These are phyloP conservation scores for Mycena olivaceomarginata DNA, from an alignment of 768 basidiomycete genomes.

Conservation along the genomic window DNA sequence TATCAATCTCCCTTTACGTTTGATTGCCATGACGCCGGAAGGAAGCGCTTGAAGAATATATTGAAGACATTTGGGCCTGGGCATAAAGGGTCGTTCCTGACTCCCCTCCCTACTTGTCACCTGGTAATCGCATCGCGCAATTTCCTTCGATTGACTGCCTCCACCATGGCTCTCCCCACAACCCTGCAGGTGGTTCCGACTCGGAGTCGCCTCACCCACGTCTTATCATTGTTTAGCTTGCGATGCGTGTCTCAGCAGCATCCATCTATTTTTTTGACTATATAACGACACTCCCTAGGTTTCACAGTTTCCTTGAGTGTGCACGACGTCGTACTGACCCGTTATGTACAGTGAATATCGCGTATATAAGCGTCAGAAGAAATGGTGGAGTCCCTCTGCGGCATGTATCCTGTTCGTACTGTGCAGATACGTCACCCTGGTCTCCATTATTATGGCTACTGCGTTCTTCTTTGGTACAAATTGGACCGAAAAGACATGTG, in stretches of 20 bases:
- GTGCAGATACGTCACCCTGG: constrained; percentile 11
- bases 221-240: not conserved
- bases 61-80: not conserved
- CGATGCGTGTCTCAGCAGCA: constrained; percentile 1
- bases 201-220: not conserved
- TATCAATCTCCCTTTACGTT: too few species aligned
- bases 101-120: not conserved
- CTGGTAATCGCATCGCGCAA: not conserved
- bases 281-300: constrained; percentile 5
- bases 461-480: constrained; percentile 18
- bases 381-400: constrained; percentile 16
- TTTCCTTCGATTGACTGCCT: constrained; percentile 4
- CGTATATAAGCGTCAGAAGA: constrained; percentile 16
- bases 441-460: constrained; percentile 17
- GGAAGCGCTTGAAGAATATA: too few species aligned
- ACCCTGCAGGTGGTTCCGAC: not conserved
- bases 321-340: not conserved
- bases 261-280: constrained; percentile 19
- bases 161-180: not conserved
- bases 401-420: constrained; percentile 19
- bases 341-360: constrained; percentile 7
- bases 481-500: constrained; percentile 20
- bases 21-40: too few species aligned
- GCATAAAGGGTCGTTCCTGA: not conserved
- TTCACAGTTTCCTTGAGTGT: not conserved